A percentile compares a stretch with the other conserved stretches of the same genome.
Conservation (phyloP, 2,329 filamentous ascomycete species). For the Anisogramma anomala region DNA sequence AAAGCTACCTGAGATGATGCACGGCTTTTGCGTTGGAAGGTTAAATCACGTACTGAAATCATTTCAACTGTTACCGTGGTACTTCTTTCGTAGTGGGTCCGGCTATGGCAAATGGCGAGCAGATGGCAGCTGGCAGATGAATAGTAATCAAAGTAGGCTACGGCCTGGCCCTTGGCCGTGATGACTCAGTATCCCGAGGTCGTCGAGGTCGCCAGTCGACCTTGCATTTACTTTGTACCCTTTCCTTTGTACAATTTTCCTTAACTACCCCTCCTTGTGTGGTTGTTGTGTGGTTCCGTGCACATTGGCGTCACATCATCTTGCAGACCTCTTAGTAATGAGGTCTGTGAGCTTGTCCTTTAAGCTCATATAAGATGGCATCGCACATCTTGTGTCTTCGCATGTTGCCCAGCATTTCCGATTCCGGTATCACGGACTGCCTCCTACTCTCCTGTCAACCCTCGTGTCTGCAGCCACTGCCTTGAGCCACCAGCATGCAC, state of each 20-base stretch:
- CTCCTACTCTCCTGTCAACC: not conserved
- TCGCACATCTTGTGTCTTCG: slow-evolving; percentile 1
- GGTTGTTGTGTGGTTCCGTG: not conserved
- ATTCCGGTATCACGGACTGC: not conserved
- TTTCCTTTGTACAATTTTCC: not conserved
- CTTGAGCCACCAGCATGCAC: not conserved
- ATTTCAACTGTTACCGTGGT: too few species aligned
- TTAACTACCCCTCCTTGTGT: not conserved
- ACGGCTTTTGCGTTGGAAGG: too few species aligned
- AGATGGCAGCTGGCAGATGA: too few species aligned
- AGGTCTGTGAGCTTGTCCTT: too few species aligned
- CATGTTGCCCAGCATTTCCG: not conserved
- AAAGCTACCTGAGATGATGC: too few species aligned
- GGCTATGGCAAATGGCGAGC: too few species aligned
- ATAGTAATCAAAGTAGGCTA: too few species aligned
- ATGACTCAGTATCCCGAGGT: slow-evolving; percentile 12
- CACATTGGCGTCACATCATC: slow-evolving; percentile 4
- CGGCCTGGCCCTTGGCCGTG: too few species aligned
- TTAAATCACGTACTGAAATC: too few species aligned
- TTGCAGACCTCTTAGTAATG: not conserved
- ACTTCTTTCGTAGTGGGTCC: too few species aligned
- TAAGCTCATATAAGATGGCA: slow-evolving; percentile 3
- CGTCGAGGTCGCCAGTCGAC: too few species aligned
- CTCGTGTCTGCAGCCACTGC: not conserved
- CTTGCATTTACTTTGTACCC: slow-evolving; percentile 2